Percentiles rank a stretch among this genome's conserved stretches.
These are phyloP conservation scores for Xylaria longipes DNA, from an alignment of 495 filamentous ascomycete species.

Conservation along the genomic window DNA sequence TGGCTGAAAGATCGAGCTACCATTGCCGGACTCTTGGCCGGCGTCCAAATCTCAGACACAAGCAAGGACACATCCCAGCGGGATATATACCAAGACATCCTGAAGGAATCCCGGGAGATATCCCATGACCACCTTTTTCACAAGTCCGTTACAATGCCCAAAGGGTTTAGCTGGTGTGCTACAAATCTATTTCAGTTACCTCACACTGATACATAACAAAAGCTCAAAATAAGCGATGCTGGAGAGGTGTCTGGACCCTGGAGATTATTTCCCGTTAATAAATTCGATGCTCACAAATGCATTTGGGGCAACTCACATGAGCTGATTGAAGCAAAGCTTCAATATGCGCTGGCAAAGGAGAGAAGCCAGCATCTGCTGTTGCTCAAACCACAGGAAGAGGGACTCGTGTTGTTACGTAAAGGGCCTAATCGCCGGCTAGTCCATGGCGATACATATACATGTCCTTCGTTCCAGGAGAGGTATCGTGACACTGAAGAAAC, in stretches of 20 bases:
- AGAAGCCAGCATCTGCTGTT: background rate
- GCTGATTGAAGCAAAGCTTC: background rate
- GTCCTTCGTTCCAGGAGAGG: too few species aligned
- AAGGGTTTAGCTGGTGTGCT: conserved; percentile 3
- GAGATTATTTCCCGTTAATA: background rate
- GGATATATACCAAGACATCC: background rate
- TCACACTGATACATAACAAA: background rate
- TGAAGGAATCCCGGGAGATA: background rate
- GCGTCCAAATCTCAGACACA: background rate
- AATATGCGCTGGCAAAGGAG: background rate
- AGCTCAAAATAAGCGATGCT: background rate
- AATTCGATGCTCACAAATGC: background rate
- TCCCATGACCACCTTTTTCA: conserved; percentile 3
- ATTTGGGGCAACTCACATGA: background rate
- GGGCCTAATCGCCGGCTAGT: too few species aligned
- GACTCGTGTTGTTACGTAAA: too few species aligned
- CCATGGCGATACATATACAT: too few species aligned
- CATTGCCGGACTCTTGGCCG: background rate
- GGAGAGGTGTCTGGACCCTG: background rate
- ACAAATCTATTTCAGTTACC: background rate
- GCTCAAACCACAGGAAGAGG: background rate
- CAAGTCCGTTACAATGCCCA: background rate
- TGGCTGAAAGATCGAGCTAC: background rate
- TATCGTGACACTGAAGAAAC: too few species aligned
- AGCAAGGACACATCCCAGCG: background rate